Conservation (phyloP, 208 protist species). For the Trypanosoma lewisi region DNA sequence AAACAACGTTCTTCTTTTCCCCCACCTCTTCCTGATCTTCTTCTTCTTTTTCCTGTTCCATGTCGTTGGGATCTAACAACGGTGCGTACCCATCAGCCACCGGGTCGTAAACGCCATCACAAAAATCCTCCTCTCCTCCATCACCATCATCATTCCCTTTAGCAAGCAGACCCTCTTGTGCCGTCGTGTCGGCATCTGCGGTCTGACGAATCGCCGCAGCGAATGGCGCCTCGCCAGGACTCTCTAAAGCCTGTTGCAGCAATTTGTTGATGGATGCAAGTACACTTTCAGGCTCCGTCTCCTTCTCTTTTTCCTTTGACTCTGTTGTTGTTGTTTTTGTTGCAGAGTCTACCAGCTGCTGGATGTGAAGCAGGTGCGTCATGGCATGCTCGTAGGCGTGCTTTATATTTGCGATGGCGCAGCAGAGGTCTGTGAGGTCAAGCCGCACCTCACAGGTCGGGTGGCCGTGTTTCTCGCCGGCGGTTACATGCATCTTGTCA, state of each 20-base stretch:
- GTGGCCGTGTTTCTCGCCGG: constrained; percentile 13
- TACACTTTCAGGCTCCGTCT: not conserved
- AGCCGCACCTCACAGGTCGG: constrained; percentile 30
- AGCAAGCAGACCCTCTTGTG: not conserved
- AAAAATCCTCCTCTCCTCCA: not conserved
- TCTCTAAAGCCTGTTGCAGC: constrained; percentile 28
- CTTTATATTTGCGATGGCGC: constrained; percentile 56
- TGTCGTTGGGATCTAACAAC: constrained; percentile 1
- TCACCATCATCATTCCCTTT: constrained; percentile 8
- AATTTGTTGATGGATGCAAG: constrained; percentile 17
- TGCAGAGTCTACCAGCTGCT: constrained; percentile 31
- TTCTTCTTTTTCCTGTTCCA: not conserved
- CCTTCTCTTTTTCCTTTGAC: not conserved
- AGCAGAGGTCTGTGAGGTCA: constrained; percentile 37
- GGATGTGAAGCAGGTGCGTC: constrained; percentile 33
- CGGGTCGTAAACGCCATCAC: not conserved
- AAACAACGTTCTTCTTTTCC: not conserved
- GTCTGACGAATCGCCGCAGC: constrained; percentile 24
- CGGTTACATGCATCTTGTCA: constrained; percentile 40
- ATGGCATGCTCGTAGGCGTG: constrained; percentile 53
- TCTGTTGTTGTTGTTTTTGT: not conserved
- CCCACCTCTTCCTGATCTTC: constrained; percentile 2
- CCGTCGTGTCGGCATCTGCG: constrained; percentile 1
- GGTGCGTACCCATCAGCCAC: not conserved
- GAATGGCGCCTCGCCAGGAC: constrained; percentile 28